Conservation (phyloP, 139 green algal species). For the Gonium pectorale region DNA sequence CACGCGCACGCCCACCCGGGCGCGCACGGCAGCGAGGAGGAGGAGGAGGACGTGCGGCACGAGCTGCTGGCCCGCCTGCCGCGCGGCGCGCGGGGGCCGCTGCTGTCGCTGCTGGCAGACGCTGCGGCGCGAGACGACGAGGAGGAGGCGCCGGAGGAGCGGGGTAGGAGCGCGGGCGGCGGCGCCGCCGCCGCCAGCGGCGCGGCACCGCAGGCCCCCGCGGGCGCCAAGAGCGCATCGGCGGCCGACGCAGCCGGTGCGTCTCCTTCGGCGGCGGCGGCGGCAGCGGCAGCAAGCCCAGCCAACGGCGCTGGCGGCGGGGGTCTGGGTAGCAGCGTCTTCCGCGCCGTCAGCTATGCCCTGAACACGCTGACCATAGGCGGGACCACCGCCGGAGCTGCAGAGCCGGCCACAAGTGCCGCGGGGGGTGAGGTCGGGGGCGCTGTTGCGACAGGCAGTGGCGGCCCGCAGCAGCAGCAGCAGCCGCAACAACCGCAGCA, state of each 20-base stretch:
- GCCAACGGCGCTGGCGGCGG: background rate
- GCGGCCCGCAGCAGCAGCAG: background rate
- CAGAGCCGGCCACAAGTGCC: too few species aligned
- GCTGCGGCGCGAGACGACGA: background rate
- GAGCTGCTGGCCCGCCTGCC: constrained; percentile 61
- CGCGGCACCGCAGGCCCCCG: background rate
- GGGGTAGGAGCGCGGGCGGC: background rate
- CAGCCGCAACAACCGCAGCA: background rate
- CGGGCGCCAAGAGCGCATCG: too few species aligned
- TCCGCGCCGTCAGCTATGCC: too few species aligned
- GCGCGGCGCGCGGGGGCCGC: background rate
- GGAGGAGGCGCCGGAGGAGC: background rate
- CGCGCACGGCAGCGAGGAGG: background rate
- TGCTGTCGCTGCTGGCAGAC: constrained; percentile 23
- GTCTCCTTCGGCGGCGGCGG: too few species aligned
- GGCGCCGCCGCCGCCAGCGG: background rate
- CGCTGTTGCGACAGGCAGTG: too few species aligned
- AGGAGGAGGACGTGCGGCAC: constrained; percentile 54
- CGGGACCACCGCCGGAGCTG: too few species aligned
- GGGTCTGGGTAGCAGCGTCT: too few species aligned
- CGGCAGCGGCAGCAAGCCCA: background rate
- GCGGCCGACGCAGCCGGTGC: too few species aligned
- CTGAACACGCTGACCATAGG: too few species aligned
- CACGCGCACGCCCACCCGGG: background rate
- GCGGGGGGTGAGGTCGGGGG: too few species aligned